These are phyloP conservation scores for Lasiosphaeris hirsuta DNA, from an alignment of 495 filamentous ascomycete species.

Conservation along the genomic window DNA sequence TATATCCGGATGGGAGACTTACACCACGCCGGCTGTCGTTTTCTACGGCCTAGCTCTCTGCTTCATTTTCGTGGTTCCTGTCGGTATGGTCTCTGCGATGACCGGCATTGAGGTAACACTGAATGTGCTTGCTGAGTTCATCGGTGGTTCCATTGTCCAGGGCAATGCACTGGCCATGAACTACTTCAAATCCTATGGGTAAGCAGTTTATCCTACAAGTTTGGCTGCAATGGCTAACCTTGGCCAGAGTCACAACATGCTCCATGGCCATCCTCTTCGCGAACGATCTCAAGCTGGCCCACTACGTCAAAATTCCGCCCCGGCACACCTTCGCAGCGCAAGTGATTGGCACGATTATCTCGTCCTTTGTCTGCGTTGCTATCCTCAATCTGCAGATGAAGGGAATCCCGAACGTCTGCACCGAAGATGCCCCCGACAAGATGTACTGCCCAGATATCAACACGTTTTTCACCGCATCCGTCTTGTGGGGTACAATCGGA, in stretches of 20 bases:
- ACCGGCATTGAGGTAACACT: constrained; percentile 38
- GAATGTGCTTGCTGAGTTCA: constrained; percentile 40
- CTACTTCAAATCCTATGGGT: constrained; percentile 40
- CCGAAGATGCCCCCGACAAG: constrained; percentile 30
- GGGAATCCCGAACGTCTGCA: constrained; percentile 36
- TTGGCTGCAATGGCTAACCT: not conserved
- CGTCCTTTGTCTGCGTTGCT: constrained; percentile 32
- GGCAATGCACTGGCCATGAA: constrained; percentile 41
- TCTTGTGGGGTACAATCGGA: constrained; percentile 41
- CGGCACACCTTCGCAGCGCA: constrained; percentile 38
- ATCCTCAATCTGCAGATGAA: constrained; percentile 41
- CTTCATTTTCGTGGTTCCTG: constrained; percentile 36
- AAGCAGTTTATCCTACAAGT: not conserved
- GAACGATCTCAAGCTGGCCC: constrained; percentile 40
- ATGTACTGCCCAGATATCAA: constrained; percentile 39
- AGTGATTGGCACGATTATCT: constrained; percentile 32
- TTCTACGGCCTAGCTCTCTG: constrained; percentile 39
- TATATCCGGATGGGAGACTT: constrained; percentile 34
- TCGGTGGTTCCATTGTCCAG: constrained; percentile 32
- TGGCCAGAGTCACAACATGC: constrained; percentile 31
- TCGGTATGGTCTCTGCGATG: constrained; percentile 39
- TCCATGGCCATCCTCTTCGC: constrained; percentile 33
- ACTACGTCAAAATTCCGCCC: constrained; percentile 42
- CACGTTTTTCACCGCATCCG: constrained; percentile 39
- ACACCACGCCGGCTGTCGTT: constrained; percentile 35